phyloP scores from a whole-genome alignment of 1,284 basidiomycete species.

The Gymnopus androsaceus region DNA sequence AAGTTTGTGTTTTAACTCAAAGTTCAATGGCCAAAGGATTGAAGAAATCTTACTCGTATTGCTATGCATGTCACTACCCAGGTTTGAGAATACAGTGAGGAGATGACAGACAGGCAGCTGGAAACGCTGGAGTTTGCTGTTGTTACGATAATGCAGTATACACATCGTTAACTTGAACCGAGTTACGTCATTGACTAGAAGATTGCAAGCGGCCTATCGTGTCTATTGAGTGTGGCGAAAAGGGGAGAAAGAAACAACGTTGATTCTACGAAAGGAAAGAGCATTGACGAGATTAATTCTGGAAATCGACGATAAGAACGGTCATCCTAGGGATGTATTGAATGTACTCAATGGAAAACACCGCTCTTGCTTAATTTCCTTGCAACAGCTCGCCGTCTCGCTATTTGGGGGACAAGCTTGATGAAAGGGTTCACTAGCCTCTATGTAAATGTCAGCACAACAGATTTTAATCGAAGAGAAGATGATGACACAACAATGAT shows the following conservation, averaged over 20 bases:
- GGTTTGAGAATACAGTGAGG: background rate
- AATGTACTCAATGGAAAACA: background rate
- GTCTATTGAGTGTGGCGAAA: no score
- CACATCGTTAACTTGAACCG: background rate
- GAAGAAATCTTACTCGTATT: background rate
- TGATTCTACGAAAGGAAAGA: background rate
- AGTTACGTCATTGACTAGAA: background rate
- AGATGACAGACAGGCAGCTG: background rate
- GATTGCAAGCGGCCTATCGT: background rate
- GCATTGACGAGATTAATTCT: background rate
- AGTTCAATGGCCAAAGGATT: background rate
- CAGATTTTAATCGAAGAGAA: background rate
- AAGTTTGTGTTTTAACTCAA: background rate
- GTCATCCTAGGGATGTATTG: background rate
- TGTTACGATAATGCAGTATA: background rate
- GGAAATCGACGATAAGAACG: slow-evolving; percentile 8
- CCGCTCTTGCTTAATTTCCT: background rate
- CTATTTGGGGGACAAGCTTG: background rate
- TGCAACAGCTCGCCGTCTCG: background rate
- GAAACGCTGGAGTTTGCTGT: background rate
- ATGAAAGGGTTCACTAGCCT: background rate
- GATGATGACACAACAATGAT: background rate
- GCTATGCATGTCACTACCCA: background rate
- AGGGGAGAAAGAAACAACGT: no score
- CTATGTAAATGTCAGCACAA: background rate